Conservation (phyloP, 352 stramenopile genomes). For the Pythium brassicae region DNA sequence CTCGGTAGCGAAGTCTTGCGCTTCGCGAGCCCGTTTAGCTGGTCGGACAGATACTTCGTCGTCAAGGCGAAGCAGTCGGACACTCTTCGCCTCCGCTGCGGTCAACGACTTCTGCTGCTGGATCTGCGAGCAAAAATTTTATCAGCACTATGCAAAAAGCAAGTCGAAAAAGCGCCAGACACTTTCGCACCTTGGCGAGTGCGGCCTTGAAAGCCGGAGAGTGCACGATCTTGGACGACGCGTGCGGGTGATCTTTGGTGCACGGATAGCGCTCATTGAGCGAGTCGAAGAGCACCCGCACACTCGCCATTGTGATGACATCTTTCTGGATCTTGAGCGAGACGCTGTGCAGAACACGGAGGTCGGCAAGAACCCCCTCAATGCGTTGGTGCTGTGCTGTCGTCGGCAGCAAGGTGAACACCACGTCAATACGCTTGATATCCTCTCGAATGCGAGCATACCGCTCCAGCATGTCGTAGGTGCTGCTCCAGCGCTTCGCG, state of each 20-base stretch:
- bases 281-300: background rate
- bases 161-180: no score
- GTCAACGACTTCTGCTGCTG: background rate
- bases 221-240: background rate
- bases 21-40: no score
- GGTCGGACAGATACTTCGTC: background rate
- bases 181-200: background rate
- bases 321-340: background rate
- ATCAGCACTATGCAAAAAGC: no score
- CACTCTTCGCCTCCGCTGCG: background rate
- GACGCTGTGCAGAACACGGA: background rate
- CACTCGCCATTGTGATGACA: background rate
- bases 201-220: background rate
- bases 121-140: no score
- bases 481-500: background rate
- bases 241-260: background rate
- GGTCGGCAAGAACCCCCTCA: background rate
- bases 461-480: background rate
- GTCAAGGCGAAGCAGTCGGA: background rate
- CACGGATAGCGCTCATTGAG: background rate
- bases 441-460: background rate
- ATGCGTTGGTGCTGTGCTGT: no score
- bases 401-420: background rate
- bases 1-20: no score
- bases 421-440: background rate